Evolutionary conservation across 345 rosid genomes (phyloP).

Genomic region (Aegle marmelos): DNA sequence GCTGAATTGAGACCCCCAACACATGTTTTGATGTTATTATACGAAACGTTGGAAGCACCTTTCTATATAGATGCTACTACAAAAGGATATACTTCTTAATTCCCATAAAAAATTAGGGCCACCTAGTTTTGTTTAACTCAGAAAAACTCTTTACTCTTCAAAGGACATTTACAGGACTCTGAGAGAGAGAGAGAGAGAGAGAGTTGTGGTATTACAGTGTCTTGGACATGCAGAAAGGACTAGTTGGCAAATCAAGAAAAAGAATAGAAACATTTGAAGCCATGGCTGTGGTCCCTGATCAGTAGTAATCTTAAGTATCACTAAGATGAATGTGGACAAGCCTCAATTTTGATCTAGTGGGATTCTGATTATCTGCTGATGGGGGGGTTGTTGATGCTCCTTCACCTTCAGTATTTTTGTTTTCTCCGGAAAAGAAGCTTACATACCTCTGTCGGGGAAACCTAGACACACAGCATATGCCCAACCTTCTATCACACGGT

Average conservation of each 20-base stretch:
- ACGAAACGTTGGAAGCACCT: background rate
- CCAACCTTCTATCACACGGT: background rate
- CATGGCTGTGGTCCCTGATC: background rate
- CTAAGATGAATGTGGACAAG: background rate
- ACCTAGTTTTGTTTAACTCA: background rate
- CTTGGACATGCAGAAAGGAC: background rate
- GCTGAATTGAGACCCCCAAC: background rate
- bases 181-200: background rate
- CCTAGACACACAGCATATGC: background rate
- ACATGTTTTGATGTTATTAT: background rate
- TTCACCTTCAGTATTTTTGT: background rate
- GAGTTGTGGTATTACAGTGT: background rate
- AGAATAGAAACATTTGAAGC: background rate
- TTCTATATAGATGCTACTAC: background rate
- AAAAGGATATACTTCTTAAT: background rate
- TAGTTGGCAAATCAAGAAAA: background rate
- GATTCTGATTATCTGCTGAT: background rate
- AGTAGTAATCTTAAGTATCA: background rate
- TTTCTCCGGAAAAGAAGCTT: background rate
- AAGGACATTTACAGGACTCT: background rate
- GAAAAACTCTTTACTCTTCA: background rate
- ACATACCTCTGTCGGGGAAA: background rate
- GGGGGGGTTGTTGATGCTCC: background rate
- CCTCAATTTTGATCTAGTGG: background rate
- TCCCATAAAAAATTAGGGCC: background rate